Conservation (phyloP, 2,329 filamentous ascomycete genomes). For the Pseudogymnoascus sp. region DNA sequence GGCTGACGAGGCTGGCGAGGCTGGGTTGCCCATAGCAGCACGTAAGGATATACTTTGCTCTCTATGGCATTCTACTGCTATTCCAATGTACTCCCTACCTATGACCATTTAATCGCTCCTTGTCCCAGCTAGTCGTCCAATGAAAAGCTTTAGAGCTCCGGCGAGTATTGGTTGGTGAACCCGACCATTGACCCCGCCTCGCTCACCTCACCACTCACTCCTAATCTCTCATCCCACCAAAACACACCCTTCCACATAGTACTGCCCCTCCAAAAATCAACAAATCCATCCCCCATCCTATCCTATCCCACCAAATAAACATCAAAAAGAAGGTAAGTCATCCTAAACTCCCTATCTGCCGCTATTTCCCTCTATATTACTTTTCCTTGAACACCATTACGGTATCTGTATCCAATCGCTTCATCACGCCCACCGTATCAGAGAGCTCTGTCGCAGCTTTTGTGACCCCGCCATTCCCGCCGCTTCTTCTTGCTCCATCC, state of each 20-base stretch:
- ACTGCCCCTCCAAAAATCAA: not conserved
- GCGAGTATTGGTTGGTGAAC: not conserved
- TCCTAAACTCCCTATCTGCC: not conserved
- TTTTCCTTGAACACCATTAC: not conserved
- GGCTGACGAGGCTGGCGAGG: not conserved
- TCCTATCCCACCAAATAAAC: not conserved
- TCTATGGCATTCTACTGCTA: not conserved
- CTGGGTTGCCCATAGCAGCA: not conserved
- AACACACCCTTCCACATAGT: not conserved
- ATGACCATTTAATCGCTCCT: not conserved
- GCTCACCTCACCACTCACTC: not conserved
- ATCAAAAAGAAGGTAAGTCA: not conserved
- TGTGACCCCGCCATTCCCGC: conserved; percentile 11
- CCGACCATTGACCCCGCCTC: not conserved
- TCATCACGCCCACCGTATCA: conserved; percentile 15
- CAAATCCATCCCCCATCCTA: not conserved
- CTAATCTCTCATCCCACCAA: conserved; percentile 2
- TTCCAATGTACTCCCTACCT: not conserved
- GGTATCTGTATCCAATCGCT: not conserved
- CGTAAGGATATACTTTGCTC: not conserved
- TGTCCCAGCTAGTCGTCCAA: not conserved
- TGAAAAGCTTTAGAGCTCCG: not conserved
- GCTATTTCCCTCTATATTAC: not conserved
- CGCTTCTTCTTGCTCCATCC: conserved; percentile 10
- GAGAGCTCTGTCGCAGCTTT: conserved; percentile 13